These are phyloP conservation scores for Fusarium phyllophilum DNA, from an alignment of 2,329 filamentous ascomycete species.

Conservation along the genomic window DNA sequence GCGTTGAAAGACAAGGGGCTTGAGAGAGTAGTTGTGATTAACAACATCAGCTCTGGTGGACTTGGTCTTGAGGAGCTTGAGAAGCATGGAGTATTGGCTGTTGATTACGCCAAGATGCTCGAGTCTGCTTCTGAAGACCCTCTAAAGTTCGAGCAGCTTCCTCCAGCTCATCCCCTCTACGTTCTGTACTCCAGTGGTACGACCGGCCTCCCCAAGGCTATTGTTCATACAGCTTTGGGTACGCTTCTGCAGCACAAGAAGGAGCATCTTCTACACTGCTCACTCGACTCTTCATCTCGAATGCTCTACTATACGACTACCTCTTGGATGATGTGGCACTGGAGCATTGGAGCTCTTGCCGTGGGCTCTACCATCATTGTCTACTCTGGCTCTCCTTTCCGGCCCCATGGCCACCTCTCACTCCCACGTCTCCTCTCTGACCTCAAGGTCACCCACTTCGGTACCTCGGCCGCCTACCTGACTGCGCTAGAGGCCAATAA, in stretches of 20 bases:
- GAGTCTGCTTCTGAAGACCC: slow-evolving; percentile 53
- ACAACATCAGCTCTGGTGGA: slow-evolving; percentile 64
- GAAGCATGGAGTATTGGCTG: slow-evolving; percentile 52
- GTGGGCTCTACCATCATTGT: slow-evolving; percentile 85
- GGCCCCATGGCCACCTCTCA: slow-evolving; percentile 79
- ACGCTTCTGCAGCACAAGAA: slow-evolving; percentile 98
- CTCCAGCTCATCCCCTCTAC: slow-evolving; percentile 89
- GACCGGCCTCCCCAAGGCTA: slow-evolving; percentile 88
- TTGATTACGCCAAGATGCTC: slow-evolving; percentile 60
- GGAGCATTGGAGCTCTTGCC: slow-evolving; percentile 87
- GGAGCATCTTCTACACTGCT: slow-evolving; percentile 88
- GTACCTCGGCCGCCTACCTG: slow-evolving; percentile 93
- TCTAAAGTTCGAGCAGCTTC: slow-evolving; percentile 78
- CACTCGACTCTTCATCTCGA: slow-evolving; percentile 75
- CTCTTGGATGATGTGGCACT: slow-evolving; percentile 99
- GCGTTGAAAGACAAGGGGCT: slow-evolving; percentile 70
- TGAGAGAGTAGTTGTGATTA: slow-evolving; percentile 77
- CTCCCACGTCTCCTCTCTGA: slow-evolving; percentile 85
- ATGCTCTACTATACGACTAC: slow-evolving; percentile 95
- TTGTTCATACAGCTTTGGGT: slow-evolving; percentile 90
- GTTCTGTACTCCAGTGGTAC: slow-evolving; percentile 95
- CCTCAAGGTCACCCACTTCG: slow-evolving; percentile 88
- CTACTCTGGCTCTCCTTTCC: slow-evolving; percentile 93
- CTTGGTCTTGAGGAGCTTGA: slow-evolving; percentile 56
- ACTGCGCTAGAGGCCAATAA: slow-evolving; percentile 86